A percentile compares a stretch with the other conserved stretches of the same genome.
Conservation (phyloP, 768 basidiomycete species). For the Pholiota microspora region DNA sequence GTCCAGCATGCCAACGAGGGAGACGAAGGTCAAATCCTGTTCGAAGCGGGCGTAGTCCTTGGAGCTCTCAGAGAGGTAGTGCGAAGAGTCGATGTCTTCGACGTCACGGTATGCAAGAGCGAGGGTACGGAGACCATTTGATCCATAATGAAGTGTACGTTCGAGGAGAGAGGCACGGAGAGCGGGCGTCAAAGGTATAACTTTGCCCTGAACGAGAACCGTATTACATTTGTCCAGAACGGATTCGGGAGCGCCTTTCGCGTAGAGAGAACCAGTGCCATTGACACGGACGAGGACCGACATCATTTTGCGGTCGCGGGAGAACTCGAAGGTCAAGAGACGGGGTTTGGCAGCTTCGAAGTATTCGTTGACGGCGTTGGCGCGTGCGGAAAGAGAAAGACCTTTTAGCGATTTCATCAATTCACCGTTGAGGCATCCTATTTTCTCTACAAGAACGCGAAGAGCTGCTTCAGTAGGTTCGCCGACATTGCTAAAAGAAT, state of each 20-base stretch:
- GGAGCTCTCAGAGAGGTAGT: conserved; percentile 79
- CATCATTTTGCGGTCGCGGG: conserved; percentile 99
- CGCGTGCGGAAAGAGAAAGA: conserved; percentile 60
- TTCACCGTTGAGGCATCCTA: conserved; percentile 69
- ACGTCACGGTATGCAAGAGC: conserved; percentile 87
- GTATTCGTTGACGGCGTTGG: conserved; percentile 82
- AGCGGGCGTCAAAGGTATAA: conserved; percentile 60
- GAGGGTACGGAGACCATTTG: conserved; percentile 83
- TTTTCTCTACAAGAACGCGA: conserved; percentile 92
- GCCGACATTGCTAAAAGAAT: conserved; percentile 77
- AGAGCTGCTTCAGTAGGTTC: conserved; percentile 98
- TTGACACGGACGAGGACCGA: conserved; percentile 83
- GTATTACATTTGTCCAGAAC: conserved; percentile 87
- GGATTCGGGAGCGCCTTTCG: conserved; percentile 96
- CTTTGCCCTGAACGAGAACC: conserved; percentile 61
- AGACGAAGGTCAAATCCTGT: conserved; percentile 89
- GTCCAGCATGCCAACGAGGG: conserved; percentile 96
- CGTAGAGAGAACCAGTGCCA: conserved; percentile 75
- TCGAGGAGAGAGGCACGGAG: conserved; percentile 62
- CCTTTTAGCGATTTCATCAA: conserved; percentile 53
- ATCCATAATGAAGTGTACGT: conserved; percentile 71
- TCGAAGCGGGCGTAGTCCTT: conserved; percentile 90
- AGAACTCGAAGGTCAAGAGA: conserved; percentile 95
- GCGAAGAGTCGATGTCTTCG: conserved; percentile 69
- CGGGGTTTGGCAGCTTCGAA: conserved; percentile 75